Evolutionary conservation across 2,329 filamentous ascomycete species (phyloP).

Genomic region (Penicillium sp.): DNA sequence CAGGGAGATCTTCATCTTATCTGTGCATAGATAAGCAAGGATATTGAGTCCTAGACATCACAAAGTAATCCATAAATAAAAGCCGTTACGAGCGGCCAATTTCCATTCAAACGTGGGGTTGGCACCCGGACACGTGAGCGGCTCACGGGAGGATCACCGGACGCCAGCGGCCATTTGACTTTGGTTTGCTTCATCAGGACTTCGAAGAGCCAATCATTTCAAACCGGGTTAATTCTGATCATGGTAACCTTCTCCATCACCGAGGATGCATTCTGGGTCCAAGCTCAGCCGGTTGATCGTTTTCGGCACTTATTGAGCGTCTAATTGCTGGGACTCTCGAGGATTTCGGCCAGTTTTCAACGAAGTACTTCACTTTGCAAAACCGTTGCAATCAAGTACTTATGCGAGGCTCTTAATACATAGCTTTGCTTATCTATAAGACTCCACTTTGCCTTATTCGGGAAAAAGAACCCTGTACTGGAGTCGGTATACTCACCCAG

Average conservation of each 20-base stretch:
- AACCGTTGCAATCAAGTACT: background rate
- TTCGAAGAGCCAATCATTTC: slow-evolving; percentile 16
- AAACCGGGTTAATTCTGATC: slow-evolving; percentile 2
- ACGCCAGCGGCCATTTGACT: slow-evolving; percentile 1
- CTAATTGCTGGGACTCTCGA: background rate
- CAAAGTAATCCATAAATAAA: background rate
- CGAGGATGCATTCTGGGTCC: slow-evolving; percentile 4
- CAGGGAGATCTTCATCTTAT: too few relatives aligned
- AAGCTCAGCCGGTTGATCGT: slow-evolving; percentile 3
- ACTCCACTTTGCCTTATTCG: slow-evolving; percentile 1
- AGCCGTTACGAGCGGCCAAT: background rate
- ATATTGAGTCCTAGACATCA: too few relatives aligned
- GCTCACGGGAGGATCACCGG: slow-evolving; percentile 13
- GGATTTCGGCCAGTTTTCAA: background rate
- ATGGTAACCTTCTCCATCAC: slow-evolving; percentile 18
- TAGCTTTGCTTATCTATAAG: background rate
- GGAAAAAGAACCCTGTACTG: slow-evolving; percentile 8
- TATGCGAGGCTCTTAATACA: background rate
- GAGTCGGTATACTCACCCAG: slow-evolving; percentile 16
- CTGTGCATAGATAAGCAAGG: too few relatives aligned
- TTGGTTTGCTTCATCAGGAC: background rate
- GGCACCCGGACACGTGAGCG: slow-evolving; percentile 26
- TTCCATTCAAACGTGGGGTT: background rate
- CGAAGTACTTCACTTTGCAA: background rate
- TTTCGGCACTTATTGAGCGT: background rate